A percentile compares a stretch with the other conserved stretches of the same genome.
Conservation (phyloP, 345 rosid genomes). For the Eucalyptus fibrosa region DNA sequence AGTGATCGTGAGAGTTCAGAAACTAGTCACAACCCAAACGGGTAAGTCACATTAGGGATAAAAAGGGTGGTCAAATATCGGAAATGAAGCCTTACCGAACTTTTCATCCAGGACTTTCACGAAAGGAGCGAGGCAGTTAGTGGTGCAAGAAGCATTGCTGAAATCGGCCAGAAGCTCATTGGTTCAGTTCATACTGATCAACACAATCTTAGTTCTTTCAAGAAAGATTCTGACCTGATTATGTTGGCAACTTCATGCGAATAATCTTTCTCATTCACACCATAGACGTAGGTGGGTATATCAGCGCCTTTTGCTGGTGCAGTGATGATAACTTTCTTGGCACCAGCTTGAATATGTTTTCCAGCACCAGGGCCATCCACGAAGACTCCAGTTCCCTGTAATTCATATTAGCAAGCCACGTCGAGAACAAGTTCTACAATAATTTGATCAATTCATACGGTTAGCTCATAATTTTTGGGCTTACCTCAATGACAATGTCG, state of each 20-base stretch:
- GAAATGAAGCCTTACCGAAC: constrained; percentile 33
- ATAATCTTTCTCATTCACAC: constrained; percentile 87
- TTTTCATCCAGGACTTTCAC: constrained; percentile 87
- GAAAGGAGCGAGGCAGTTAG: constrained; percentile 93
- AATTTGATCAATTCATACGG: not conserved
- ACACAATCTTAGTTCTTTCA: not conserved
- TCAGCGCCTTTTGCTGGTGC: constrained; percentile 99
- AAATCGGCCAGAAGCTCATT: not conserved
- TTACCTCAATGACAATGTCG: constrained; percentile 95
- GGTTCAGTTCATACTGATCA: not conserved
- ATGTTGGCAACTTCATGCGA: constrained; percentile 67
- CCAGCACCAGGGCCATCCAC: constrained; percentile 99
- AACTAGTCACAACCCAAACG: not conserved
- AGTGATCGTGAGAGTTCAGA: not conserved
- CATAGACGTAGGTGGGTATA: constrained; percentile 90
- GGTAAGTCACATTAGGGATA: not conserved
- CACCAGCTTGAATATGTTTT: constrained; percentile 97
- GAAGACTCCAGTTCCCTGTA: constrained; percentile 95
- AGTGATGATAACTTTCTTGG: constrained; percentile 91
- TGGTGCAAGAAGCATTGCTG: constrained; percentile 99
- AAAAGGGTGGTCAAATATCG: not conserved
- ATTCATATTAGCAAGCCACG: not conserved
- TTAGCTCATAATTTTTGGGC: not conserved
- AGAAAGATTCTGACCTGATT: constrained; percentile 40
- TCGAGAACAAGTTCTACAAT: not conserved